Base-by-base conservation (phyloP, 1,284 basidiomycete genomes). In the Boletus smithii region DNA sequence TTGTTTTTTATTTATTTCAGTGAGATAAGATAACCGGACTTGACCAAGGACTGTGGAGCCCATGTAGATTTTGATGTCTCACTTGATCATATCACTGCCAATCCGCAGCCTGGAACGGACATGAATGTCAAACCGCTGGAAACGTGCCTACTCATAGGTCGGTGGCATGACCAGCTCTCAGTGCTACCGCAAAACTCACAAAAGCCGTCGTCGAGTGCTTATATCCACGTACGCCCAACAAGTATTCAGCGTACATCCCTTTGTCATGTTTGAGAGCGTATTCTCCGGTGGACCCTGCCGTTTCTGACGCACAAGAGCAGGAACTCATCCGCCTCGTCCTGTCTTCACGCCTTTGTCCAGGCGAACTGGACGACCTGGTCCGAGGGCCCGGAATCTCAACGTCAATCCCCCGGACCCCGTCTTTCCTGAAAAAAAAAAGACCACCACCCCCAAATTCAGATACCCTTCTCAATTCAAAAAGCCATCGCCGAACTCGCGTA, bases 351-450 rank as follows among this genome's bases (percentile, higher is more conserved):
- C 0, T 99, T 95, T 69, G 75, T 95, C 0, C 97, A 99, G 67
- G 77, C 77, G 29, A 99, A 99, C 69, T 99, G 93, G 93, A 98
- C 95, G 0, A n/a, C n/a, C n/a, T n/a, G 97, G 97, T 2, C 95
- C 97, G n/a, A n/a, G n/a, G n/a, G n/a, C n/a, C n/a, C n/a, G n/a
- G 1, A 80, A 91, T 59, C 76, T 97, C 34, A 73, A 85, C 51
- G 64, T 93, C 62, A 68, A 67, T 55, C 75, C 77, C 49, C 69
- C 75, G 46, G 77, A 81, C 42, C 67, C 85, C 59, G 58, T 68
- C 26, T 59, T 72, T 42, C 58, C 70, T 27, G 48, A 63, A 53
- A n/a, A n/a, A n/a, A n/a, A n/a, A n/a, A n/a, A n/a, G n/a, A n/a
- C n/a, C 49, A 68, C 16, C 33, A n/a, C 51, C 63, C 13, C 29